Evolutionary conservation across 139 green algal species (phyloP).

Genomic region (Tetradesmus obliquus): DNA sequence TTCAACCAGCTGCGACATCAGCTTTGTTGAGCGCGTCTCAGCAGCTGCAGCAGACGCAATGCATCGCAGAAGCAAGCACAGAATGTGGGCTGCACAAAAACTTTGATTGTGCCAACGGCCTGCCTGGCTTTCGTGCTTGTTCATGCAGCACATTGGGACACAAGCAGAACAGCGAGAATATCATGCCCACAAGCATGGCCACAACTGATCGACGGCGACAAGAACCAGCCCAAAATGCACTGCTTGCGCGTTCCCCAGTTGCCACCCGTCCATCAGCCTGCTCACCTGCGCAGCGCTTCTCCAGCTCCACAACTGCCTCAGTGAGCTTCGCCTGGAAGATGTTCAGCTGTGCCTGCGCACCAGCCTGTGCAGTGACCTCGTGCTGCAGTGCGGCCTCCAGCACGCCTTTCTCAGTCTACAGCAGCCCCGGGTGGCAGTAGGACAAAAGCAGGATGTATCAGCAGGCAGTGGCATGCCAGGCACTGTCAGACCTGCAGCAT

Average conservation of each 20-base stretch:
- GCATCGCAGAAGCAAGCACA: not conserved
- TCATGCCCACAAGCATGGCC: too few species aligned
- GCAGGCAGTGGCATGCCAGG: not conserved
- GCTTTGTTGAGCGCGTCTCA: constrained; percentile 7
- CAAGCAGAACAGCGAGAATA: not conserved
- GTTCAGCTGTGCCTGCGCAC: constrained; percentile 28
- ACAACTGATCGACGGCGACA: not conserved
- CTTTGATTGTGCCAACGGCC: not conserved
- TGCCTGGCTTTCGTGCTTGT: not conserved
- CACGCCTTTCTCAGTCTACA: constrained; percentile 37
- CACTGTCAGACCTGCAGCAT: not conserved
- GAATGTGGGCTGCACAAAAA: too few species aligned
- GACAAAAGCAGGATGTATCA: not conserved
- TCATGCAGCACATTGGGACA: not conserved
- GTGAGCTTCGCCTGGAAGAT: constrained; percentile 22
- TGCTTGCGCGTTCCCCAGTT: not conserved
- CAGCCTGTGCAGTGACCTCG: constrained; percentile 32
- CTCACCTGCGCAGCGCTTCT: constrained; percentile 32
- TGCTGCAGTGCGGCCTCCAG: constrained; percentile 38
- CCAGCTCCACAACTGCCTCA: constrained; percentile 34
- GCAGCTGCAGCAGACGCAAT: constrained; percentile 19
- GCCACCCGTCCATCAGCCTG: too few species aligned
- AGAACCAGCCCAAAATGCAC: not conserved
- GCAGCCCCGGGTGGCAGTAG: not conserved
- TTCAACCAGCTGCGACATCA: constrained; percentile 31